Conservation (phyloP, 2,329 filamentous ascomycete genomes). For the Coniella vitis region DNA sequence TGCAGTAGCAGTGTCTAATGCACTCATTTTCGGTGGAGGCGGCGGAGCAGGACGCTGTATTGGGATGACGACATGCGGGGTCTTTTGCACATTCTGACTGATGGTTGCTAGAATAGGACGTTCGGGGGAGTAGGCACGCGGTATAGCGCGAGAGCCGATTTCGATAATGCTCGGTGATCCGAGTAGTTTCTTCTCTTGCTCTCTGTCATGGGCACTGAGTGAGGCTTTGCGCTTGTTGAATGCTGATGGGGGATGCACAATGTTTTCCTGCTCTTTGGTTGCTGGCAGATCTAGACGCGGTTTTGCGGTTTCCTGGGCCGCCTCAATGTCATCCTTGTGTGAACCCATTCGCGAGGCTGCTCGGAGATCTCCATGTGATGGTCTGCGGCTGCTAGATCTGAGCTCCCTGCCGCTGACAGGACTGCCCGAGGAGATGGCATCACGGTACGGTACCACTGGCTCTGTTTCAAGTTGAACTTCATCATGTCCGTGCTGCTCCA, state of each 20-base stretch:
- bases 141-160: constrained; percentile 28
- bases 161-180: constrained; percentile 41
- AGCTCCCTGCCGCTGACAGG: constrained; percentile 45
- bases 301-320: constrained; percentile 26
- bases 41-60: constrained; percentile 62
- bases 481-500: constrained; percentile 33
- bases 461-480: constrained; percentile 30
- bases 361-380: constrained; percentile 31
- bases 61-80: constrained; percentile 40
- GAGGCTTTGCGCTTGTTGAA: constrained; percentile 55
- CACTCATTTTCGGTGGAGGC: constrained; percentile 90
- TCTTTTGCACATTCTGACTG: constrained; percentile 45
- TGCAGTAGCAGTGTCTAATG: constrained; percentile 83
- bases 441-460: constrained; percentile 34
- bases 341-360: constrained; percentile 26
- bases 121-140: constrained; percentile 42
- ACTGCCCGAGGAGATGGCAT: constrained; percentile 51
- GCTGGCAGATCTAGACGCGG: constrained; percentile 50
- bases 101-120: constrained; percentile 48
- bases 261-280: constrained; percentile 76
- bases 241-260: constrained; percentile 52
- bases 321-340: constrained; percentile 25
- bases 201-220: constrained; percentile 40
- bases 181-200: constrained; percentile 43
- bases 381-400: constrained; percentile 34